Evolutionary conservation across 2,329 filamentous ascomycete species (phyloP), one percentile per base, ranked within the genome.

Genomic region (Sporothrix variecibatus): DNA sequence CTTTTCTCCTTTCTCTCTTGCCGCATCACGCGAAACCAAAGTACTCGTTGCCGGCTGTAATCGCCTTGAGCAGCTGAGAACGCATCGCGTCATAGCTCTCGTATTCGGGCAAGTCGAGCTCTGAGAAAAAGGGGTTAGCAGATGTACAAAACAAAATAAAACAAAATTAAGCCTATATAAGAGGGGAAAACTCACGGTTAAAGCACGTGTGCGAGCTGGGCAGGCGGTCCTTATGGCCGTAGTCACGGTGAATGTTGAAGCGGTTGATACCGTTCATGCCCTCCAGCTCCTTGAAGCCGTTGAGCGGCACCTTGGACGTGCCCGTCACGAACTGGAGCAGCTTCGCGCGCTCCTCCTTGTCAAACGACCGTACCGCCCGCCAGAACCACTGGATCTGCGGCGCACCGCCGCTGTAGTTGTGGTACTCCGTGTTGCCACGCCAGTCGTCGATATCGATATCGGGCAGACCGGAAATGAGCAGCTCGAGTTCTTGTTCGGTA

Each of bases 311-410:
- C 85, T 99, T 99, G 82, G 93, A 97, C 23, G 97, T 99, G 81
- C 96, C 96, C 1, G 97, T 99, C 78, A 99, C 96, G 82, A 99
- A 99, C 81, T 99, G 96, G 62, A 99, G 88, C 76, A 99, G 86
- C 84, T 99, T 99, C 79, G 96, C 96, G 75, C 94, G 93, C 84
- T 99, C 97, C 85, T 99, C 97, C 85, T 98, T 98, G 86, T 98
- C 97, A 80, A 98, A 99, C 4, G 95, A 97, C 79, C 96, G 92
- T 60, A 99, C 91, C 34, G 96, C 96, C 80, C 97, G 92, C 96
- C 96, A 99, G 90, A 99, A 99, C 96, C 96, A 99, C 82, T 98
- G 95, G 75, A 99, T 97, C 82, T 99, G 97, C 62, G 94, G 93
- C 2, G 96, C 98, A 0, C 95, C 95, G 43, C 94, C 92, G 4